These are phyloP conservation scores for Wickerhamomyces bovis DNA, from an alignment of 805 yeast species.

Conservation along the genomic window DNA sequence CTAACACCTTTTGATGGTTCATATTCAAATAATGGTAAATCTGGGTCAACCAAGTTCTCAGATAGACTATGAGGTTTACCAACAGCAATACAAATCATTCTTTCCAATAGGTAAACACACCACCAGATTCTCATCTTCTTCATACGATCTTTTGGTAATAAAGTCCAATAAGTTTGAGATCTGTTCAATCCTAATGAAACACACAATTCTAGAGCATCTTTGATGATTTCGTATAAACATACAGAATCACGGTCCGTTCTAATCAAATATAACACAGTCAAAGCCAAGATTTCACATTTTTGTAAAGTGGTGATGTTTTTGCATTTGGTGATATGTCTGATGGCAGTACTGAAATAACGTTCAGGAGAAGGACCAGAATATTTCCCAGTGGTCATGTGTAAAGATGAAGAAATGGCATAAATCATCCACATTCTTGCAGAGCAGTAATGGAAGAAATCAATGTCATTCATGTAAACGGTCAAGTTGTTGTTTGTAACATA, in stretches of 20 bases:
- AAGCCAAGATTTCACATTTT: slow-evolving; percentile 45
- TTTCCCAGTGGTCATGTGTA: slow-evolving; percentile 50
- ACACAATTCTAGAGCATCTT: slow-evolving; percentile 46
- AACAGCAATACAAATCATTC: slow-evolving; percentile 56
- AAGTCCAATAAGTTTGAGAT: slow-evolving; percentile 28
- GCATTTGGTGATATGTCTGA: slow-evolving; percentile 47
- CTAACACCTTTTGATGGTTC: slow-evolving; percentile 31
- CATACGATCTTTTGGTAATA: slow-evolving; percentile 25
- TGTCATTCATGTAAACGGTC: slow-evolving; percentile 30
- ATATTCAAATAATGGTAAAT: slow-evolving; percentile 45
- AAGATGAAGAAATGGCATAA: slow-evolving; percentile 44
- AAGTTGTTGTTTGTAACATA: slow-evolving; percentile 33
- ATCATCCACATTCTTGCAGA: slow-evolving; percentile 54
- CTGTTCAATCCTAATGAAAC: slow-evolving; percentile 32
- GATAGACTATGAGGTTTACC: slow-evolving; percentile 50
- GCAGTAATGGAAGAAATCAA: slow-evolving; percentile 42
- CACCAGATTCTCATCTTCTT: slow-evolving; percentile 52
- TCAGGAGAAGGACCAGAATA: slow-evolving; percentile 50
- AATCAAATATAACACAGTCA: slow-evolving; percentile 49
- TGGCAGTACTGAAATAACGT: slow-evolving; percentile 52
- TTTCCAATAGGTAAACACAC: slow-evolving; percentile 57
- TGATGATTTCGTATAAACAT: slow-evolving; percentile 45
- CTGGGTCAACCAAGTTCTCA: slow-evolving; percentile 42
- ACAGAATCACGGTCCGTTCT: slow-evolving; percentile 58
- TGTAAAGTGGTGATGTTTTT: slow-evolving; percentile 34